Base-by-base conservation (phyloP, 2,329 filamentous ascomycete genomes). In the Ceratocystis variospora region DNA sequence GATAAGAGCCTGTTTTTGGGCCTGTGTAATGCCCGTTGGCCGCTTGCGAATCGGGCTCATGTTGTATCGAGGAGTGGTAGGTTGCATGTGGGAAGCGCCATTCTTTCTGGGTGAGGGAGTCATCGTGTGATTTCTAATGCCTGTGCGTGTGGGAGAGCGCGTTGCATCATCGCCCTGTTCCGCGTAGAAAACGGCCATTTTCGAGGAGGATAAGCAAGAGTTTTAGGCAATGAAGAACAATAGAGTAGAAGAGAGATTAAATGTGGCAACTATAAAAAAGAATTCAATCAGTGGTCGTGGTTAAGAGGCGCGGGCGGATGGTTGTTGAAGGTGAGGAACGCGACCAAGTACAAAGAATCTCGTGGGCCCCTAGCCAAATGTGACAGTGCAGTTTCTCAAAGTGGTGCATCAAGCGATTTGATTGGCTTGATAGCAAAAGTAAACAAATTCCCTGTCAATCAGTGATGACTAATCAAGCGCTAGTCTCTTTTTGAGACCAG, bases 1-100 rank as follows among this genome's bases (percentile, higher is more conserved):
- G 67, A 96, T 87, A 63, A 96, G 78, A 10, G 88, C 87, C 75
- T 94, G 89, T 76, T 96, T 96, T 74, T 96, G 90, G 50, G 80
- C 80, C 66, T 83, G 74, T 2, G 85, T 86, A 69, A 93, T 82
- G 55, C 81, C 83, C 68, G 82, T 76, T 72, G 77, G 80, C 70
- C 76, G 80, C 76, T 83, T 87, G 75, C 82, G 87, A 65, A 82
- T 80, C 1, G 87, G 87, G 71, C 84, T 87, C 73, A 77, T 78
- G 70, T 73, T 75, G 37, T 50, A 61, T 69, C 71, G 74, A 41
- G 75, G 77, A 68, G 78, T 77, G 37, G 75, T 75, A 63, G 75
- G 75, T 22, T 65, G 55, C 10, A 66, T 61, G 15, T 46, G 1
- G 46, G 45, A 46, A 25, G 53, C 50, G 15, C 70, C 72, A 48